Evolutionary conservation across 1,284 basidiomycete genomes (phyloP).

Genomic region (Amylostereum areolatum): DNA sequence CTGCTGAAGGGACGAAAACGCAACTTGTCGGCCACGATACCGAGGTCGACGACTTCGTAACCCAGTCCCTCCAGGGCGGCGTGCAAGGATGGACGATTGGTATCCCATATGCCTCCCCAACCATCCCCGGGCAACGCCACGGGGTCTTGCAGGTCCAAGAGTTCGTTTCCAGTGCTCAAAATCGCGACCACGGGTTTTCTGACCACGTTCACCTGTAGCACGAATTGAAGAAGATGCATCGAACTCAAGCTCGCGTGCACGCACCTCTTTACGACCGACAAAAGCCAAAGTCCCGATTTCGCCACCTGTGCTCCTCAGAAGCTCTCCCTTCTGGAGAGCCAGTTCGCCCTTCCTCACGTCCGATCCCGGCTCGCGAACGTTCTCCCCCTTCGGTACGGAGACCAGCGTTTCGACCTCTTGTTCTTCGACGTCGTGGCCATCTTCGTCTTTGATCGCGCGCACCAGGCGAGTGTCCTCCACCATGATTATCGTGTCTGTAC

Average conservation of each 20-base stretch:
- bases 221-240: background rate
- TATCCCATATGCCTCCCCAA: slow-evolving; percentile 76
- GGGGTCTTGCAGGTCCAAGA: slow-evolving; percentile 57
- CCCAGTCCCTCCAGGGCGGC: slow-evolving; percentile 69
- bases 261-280: slow-evolving; percentile 66
- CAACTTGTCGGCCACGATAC: slow-evolving; percentile 73
- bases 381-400: slow-evolving; percentile 62
- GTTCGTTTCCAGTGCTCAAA: slow-evolving; percentile 82
- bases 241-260: slow-evolving; percentile 5
- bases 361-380: slow-evolving; percentile 68
- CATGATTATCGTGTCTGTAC: slow-evolving; percentile 81
- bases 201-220: slow-evolving; percentile 52
- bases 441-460: slow-evolving; percentile 32
- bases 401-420: slow-evolving; percentile 60
- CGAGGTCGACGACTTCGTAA: slow-evolving; percentile 75
- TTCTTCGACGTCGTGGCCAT: slow-evolving; percentile 47
- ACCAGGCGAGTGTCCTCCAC: slow-evolving; percentile 83
- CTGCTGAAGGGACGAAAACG: slow-evolving; percentile 12
- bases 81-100: slow-evolving; percentile 75
- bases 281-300: slow-evolving; percentile 85
- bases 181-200: slow-evolving; percentile 73
- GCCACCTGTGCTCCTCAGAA: slow-evolving; percentile 64
- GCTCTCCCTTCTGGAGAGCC: slow-evolving; percentile 58
- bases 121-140: slow-evolving; percentile 29
- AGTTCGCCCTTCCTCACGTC: slow-evolving; percentile 67